These are phyloP conservation scores for Drechslerella stenobrocha DNA, from an alignment of 2,329 filamentous ascomycete genomes.

Conservation along the genomic window DNA sequence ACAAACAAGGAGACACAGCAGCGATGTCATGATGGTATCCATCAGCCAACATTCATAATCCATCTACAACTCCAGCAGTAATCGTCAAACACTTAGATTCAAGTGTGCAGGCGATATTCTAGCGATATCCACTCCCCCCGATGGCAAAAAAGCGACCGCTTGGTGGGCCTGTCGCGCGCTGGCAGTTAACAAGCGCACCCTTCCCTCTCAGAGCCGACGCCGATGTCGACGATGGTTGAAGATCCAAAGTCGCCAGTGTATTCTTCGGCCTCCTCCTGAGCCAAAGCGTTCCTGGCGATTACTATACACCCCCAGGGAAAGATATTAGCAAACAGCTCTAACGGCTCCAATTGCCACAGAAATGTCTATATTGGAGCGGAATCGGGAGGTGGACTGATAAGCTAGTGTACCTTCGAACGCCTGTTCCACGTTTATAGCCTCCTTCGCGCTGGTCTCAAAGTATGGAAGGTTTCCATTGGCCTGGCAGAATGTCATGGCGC, in stretches of 20 bases:
- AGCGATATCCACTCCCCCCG: too few species aligned
- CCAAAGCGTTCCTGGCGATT: conserved; percentile 91
- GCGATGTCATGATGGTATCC: conserved; percentile 21
- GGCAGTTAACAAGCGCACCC: conserved; percentile 91
- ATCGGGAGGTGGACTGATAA: background rate
- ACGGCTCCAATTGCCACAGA: background rate
- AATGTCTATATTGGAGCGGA: background rate
- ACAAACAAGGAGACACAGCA: background rate
- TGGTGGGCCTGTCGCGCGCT: too few species aligned
- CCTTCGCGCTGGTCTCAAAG: conserved; percentile 98
- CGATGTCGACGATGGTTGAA: conserved; percentile 81
- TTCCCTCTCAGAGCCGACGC: conserved; percentile 89
- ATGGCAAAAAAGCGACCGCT: too few species aligned
- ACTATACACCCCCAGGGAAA: conserved; percentile 63
- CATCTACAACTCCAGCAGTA: conserved; percentile 34
- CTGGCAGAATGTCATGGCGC: conserved; percentile 95
- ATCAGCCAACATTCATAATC: background rate
- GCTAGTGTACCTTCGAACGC: conserved; percentile 65
- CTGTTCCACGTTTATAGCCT: conserved; percentile 96
- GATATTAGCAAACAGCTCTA: conserved; percentile 18
- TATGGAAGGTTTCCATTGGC: conserved; percentile 97
- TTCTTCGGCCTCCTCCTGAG: conserved; percentile 96
- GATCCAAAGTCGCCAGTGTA: conserved; percentile 97
- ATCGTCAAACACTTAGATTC: background rate
- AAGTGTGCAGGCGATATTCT: background rate